These are phyloP conservation scores for Colletotrichum truncatum DNA, from an alignment of 2,329 filamentous ascomycete genomes.

Conservation along the genomic window DNA sequence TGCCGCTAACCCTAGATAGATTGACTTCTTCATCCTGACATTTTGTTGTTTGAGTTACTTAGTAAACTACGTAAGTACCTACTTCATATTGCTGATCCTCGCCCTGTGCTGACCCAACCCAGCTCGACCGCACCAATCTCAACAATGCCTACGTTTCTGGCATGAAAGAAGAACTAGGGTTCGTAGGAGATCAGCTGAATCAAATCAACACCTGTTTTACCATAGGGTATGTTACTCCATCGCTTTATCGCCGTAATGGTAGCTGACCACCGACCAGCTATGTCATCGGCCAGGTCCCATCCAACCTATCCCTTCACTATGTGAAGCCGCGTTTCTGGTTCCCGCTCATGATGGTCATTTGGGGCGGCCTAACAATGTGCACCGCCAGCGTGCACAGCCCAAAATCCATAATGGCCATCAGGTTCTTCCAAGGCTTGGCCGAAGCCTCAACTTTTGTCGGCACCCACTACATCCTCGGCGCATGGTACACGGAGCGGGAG, in stretches of 20 bases:
- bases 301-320: conserved; percentile 70
- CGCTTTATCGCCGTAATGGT: rapidly evolving
- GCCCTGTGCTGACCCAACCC: neutral
- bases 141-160: conserved; percentile 49
- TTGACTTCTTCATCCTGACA: conserved; percentile 70
- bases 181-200: conserved; percentile 51
- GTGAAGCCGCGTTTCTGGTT: conserved; percentile 71
- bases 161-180: conserved; percentile 46
- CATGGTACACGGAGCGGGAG: conserved; percentile 70
- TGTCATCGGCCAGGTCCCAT: conserved; percentile 67
- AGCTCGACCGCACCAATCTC: conserved; percentile 37
- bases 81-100: neutral
- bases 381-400: conserved; percentile 62
- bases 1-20: neutral
- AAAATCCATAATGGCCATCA: conserved; percentile 60
- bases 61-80: conserved; percentile 57
- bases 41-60: conserved; percentile 70
- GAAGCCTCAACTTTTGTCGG: conserved; percentile 52
- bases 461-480: conserved; percentile 53
- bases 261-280: conserved; percentile 36
- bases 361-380: conserved; percentile 71
- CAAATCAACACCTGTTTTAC: conserved; percentile 62
- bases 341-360: conserved; percentile 69
- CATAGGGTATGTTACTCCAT: conserved; percentile 43
- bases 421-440: conserved; percentile 49